These are phyloP conservation scores for Botrytis tulipae DNA, from an alignment of 2,329 filamentous ascomycete species.

Conservation along the genomic window DNA sequence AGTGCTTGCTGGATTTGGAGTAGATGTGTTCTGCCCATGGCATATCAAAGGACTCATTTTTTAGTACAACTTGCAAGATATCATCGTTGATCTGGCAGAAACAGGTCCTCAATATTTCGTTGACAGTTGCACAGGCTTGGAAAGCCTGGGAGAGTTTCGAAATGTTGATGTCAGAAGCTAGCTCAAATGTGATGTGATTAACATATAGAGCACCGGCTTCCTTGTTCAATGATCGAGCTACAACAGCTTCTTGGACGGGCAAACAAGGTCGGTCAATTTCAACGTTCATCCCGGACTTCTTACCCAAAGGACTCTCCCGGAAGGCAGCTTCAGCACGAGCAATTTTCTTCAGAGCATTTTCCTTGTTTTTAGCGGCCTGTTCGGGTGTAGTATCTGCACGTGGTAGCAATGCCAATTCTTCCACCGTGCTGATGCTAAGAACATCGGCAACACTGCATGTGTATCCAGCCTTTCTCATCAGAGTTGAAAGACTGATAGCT, in stretches of 20 bases:
- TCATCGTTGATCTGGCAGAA: slow-evolving; percentile 12
- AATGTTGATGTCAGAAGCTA: slow-evolving; percentile 26
- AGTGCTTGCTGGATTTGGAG: neutral
- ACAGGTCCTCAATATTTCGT: slow-evolving; percentile 22
- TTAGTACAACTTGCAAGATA: slow-evolving; percentile 12
- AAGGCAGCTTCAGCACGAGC: neutral
- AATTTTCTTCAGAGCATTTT: neutral
- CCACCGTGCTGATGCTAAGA: slow-evolving; percentile 1
- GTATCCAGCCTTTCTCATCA: neutral
- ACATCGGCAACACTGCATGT: slow-evolving; percentile 10
- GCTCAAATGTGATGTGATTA: slow-evolving; percentile 29
- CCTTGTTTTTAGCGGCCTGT: neutral
- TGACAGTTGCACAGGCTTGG: slow-evolving; percentile 6
- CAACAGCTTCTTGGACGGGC: slow-evolving; percentile 41
- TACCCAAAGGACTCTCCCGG: neutral
- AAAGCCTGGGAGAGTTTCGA: slow-evolving; percentile 25
- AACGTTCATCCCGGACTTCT: neutral
- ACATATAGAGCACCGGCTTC: slow-evolving; percentile 38
- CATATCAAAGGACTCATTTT: neutral
- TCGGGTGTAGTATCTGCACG: neutral
- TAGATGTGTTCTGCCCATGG: slow-evolving; percentile 1
- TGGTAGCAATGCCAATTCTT: slow-evolving; percentile 5
- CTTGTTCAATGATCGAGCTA: slow-evolving; percentile 39
- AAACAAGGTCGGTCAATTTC: slow-evolving; percentile 34
- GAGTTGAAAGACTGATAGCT: slow-evolving; percentile 6